Percentiles rank a stretch among this genome's conserved stretches.
phyloP scores from a whole-genome alignment of 257 asterid genomes.

The Solanum arcanum region DNA sequence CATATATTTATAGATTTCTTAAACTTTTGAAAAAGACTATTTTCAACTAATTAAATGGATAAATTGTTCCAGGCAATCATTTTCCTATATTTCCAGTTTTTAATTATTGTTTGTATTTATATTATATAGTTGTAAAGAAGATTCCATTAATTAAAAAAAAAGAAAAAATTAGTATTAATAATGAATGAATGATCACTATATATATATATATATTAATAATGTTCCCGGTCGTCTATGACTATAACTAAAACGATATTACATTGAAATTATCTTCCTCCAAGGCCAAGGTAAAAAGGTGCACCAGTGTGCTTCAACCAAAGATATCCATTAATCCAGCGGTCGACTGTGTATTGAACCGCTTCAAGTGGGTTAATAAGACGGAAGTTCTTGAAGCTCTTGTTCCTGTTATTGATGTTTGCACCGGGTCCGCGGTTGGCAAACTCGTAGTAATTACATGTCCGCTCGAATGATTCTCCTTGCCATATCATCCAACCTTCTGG shows the following conservation, averaged over 20 bases:
- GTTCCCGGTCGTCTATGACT: too few relatives aligned
- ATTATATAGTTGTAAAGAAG: neutral
- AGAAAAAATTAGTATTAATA: too few relatives aligned
- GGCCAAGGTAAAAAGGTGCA: slow-evolving; percentile 12
- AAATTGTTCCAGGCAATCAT: neutral
- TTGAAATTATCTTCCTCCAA: neutral
- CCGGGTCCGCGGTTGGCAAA: slow-evolving; percentile 56
- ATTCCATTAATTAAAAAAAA: too few relatives aligned
- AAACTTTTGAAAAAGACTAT: too few relatives aligned
- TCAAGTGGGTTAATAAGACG: slow-evolving; percentile 4
- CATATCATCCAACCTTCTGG: slow-evolving; percentile 49
- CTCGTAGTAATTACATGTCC: slow-evolving; percentile 34
- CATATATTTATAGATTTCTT: too few relatives aligned
- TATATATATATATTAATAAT: too few relatives aligned
- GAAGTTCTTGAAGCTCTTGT: slow-evolving; percentile 5
- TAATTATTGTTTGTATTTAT: too few relatives aligned
- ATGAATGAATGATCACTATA: neutral
- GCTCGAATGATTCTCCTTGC: slow-evolving; percentile 18
- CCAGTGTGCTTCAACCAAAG: slow-evolving; percentile 18
- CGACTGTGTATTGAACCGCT: slow-evolving; percentile 13
- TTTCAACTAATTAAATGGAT: too few relatives aligned
- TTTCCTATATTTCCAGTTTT: neutral
- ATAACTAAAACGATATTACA: too few relatives aligned
- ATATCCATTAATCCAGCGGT: slow-evolving; percentile 7
- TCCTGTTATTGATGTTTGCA: slow-evolving; percentile 12